Evolutionary conservation across 306 rosid species (phyloP).

Genomic region (Vigna angularis): DNA sequence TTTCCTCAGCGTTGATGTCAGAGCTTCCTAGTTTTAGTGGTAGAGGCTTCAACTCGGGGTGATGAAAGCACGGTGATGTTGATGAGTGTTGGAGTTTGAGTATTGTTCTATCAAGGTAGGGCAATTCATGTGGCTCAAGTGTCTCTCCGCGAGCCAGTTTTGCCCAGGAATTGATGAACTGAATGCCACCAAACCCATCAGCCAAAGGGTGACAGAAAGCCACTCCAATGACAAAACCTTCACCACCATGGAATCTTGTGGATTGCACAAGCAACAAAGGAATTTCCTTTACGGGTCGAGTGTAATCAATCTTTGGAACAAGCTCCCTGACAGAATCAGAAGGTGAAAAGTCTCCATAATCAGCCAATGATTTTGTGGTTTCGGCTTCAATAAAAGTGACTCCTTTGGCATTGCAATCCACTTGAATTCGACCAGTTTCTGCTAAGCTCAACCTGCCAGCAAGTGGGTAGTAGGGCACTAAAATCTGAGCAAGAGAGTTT

Average conservation of each 20-base stretch:
- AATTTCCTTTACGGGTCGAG: not conserved
- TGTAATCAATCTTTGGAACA: not conserved
- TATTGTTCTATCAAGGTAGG: not conserved
- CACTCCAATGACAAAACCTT: not conserved
- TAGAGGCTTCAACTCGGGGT: slow-evolving; percentile 1
- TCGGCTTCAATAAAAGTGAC: not conserved
- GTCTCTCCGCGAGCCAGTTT: not conserved
- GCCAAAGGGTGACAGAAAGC: not conserved
- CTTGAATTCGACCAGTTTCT: not conserved
- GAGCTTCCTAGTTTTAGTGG: slow-evolving; percentile 28
- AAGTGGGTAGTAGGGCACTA: slow-evolving; percentile 41
- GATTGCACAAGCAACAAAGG: not conserved
- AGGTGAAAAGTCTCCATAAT: not conserved
- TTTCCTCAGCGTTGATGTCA: not conserved
- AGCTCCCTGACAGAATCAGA: slow-evolving; percentile 10
- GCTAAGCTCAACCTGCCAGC: slow-evolving; percentile 36
- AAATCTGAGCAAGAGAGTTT: slow-evolving; percentile 20
- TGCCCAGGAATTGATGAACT: not conserved
- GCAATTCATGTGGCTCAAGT: not conserved
- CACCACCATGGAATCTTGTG: not conserved
- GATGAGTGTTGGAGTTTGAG: not conserved
- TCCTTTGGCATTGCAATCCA: slow-evolving; percentile 39
- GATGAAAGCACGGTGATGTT: not conserved
- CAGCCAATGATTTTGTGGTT: not conserved
- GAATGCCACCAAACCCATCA: not conserved